Percentiles rank a stretch among this genome's conserved stretches.
These are phyloP conservation scores for Didymella arachidicola DNA, from an alignment of 2,329 filamentous ascomycete species.

Conservation along the genomic window DNA sequence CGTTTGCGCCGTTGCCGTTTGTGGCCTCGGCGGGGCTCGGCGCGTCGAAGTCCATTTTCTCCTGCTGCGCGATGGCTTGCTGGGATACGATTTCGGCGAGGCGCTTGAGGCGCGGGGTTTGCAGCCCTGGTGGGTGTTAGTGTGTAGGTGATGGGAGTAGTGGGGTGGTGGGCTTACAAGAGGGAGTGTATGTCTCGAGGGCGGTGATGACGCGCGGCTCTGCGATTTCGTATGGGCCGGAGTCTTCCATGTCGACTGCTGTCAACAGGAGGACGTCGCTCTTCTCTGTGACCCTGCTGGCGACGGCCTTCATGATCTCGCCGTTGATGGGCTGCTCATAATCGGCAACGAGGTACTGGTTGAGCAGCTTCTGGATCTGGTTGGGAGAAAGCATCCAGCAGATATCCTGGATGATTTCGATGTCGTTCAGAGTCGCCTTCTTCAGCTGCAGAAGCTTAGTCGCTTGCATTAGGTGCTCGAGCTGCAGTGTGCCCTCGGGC, in stretches of 20 bases:
- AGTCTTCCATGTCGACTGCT: constrained; percentile 98
- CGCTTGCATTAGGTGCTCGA: constrained; percentile 99
- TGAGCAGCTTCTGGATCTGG: constrained; percentile 98
- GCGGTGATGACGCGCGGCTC: constrained; percentile 96
- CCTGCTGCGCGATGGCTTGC: constrained; percentile 94
- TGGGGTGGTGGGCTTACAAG: constrained; percentile 72
- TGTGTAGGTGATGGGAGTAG: no score
- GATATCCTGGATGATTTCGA: constrained; percentile 99
- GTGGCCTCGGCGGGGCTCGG: constrained; percentile 29
- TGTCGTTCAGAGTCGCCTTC: constrained; percentile 98
- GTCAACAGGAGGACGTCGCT: constrained; percentile 92
- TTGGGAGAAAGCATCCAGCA: constrained; percentile 99
- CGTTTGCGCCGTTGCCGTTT: constrained; percentile 32
- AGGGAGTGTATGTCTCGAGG: constrained; percentile 96
- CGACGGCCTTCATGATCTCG: constrained; percentile 99
- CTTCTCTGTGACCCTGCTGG: constrained; percentile 96
- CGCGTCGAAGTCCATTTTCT: constrained; percentile 71
- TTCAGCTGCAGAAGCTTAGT: constrained; percentile 98
- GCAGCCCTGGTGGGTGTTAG: constrained; percentile 72
- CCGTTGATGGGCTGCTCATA: constrained; percentile 99
- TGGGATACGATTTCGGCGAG: constrained; percentile 98
- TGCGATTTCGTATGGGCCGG: constrained; percentile 96
- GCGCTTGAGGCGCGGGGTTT: constrained; percentile 93
- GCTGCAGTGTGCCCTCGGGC: constrained; percentile 95
- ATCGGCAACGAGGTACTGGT: constrained; percentile 97